Percentiles rank a stretch among this genome's conserved stretches.
Evolutionary conservation across 768 basidiomycete species (phyloP).

Genomic region (Lyophyllum semitale): DNA sequence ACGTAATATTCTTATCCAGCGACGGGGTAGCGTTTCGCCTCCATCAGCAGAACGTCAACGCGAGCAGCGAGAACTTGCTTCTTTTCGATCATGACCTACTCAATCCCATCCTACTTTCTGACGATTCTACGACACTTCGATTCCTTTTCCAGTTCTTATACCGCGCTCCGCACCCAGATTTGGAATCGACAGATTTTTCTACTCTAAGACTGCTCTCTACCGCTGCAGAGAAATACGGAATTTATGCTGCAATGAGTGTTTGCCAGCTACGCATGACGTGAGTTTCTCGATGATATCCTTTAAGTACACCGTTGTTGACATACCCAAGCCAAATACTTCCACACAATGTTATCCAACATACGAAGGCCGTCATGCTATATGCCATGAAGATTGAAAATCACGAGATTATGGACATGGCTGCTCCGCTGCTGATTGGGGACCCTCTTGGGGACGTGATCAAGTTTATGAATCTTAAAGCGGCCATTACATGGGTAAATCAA

Average conservation of each 20-base stretch:
- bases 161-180: constrained; percentile 3
- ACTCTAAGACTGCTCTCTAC: constrained; percentile 4
- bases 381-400: not conserved
- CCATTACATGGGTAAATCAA: not conserved
- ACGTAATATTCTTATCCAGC: not conserved
- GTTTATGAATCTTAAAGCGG: not conserved
- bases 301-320: not conserved
- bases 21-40: not conserved
- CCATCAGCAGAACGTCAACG: not conserved
- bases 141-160: constrained; percentile 2
- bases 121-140: not conserved
- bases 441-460: not conserved
- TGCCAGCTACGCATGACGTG: not conserved
- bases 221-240: constrained; percentile 4
- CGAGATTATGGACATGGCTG: constrained; percentile 6
- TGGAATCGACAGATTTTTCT: not conserved
- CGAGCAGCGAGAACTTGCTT: not conserved
- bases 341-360: not conserved
- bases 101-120: not conserved
- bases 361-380: constrained; percentile 1
- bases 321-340: not conserved
- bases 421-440: not conserved
- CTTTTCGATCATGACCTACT: not conserved
- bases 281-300: not conserved
- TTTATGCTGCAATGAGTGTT: not conserved